Evolutionary conservation across 2,329 filamentous ascomycete species (phyloP).

Genomic region (Periconia sp.): DNA sequence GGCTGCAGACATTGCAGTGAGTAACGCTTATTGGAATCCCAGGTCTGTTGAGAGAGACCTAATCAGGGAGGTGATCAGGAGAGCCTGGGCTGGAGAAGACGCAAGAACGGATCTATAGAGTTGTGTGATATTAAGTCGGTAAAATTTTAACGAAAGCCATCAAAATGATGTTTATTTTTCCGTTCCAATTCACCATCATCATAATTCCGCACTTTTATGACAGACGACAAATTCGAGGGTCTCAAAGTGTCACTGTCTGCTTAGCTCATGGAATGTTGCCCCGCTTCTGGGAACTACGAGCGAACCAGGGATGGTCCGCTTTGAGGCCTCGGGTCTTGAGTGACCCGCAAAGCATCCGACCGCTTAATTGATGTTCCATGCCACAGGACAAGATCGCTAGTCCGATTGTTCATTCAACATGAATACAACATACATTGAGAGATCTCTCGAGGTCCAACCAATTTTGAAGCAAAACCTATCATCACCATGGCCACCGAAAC

Average conservation of each 20-base stretch:
- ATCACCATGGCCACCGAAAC: background rate
- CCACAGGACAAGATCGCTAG: background rate
- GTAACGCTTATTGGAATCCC: constrained; percentile 63
- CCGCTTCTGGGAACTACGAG: background rate
- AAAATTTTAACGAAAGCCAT: background rate
- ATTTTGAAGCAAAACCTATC: background rate
- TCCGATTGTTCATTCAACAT: background rate
- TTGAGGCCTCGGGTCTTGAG: background rate
- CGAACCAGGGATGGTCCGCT: background rate
- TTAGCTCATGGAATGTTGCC: too few species aligned
- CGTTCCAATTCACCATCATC: too few species aligned
- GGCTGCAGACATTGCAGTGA: constrained; percentile 60
- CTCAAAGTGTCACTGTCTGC: too few species aligned
- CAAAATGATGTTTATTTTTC: too few species aligned
- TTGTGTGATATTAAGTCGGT: background rate
- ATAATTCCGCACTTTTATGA: too few species aligned
- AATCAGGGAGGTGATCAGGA: constrained; percentile 60
- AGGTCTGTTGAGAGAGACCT: constrained; percentile 54
- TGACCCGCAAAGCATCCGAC: background rate
- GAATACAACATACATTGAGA: background rate
- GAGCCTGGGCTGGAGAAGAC: constrained; percentile 63
- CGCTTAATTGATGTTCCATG: background rate
- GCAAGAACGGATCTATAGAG: constrained; percentile 54
- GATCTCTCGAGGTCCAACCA: background rate
- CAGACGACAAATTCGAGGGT: too few species aligned